phyloP scores from a whole-genome alignment of 805 yeast genomes.

The Myxozyma mucilagina region DNA sequence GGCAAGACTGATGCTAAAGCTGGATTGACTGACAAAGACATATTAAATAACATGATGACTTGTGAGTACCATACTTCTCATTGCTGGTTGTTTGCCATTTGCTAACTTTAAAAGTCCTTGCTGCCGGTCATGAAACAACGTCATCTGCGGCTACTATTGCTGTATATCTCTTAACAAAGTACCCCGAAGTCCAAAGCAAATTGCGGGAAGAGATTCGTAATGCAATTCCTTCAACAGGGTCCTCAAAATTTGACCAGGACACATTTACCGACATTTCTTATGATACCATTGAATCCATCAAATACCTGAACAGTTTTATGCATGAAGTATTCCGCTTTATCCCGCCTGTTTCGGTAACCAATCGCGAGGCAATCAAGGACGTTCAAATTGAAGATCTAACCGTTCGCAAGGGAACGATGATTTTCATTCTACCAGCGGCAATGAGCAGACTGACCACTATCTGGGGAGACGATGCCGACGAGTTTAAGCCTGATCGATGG shows the following conservation, averaged over 20 bases:
- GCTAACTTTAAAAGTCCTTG: constrained; percentile 13
- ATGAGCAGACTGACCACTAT: neutral
- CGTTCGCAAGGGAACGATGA: no score
- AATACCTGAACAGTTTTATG: constrained; percentile 20
- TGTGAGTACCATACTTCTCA: constrained; percentile 6
- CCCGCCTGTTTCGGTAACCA: constrained; percentile 21
- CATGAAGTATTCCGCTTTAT: constrained; percentile 20
- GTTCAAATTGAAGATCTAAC: constrained; percentile 6
- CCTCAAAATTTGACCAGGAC: neutral
- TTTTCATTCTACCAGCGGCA: constrained; percentile 6
- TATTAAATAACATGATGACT: constrained; percentile 22
- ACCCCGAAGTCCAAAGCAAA: constrained; percentile 17
- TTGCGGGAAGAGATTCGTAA: constrained; percentile 20
- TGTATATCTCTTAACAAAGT: constrained; percentile 10
- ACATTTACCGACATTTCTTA: constrained; percentile 4
- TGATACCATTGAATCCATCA: constrained; percentile 15
- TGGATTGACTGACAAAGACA: constrained; percentile 15
- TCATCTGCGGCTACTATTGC: constrained; percentile 19
- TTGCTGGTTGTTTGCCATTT: neutral
- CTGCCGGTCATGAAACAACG: constrained; percentile 31
- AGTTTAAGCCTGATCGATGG: constrained; percentile 26
- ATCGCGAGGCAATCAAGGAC: constrained; percentile 14
- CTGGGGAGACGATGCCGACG: constrained; percentile 18
- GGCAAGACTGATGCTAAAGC: constrained; percentile 2
- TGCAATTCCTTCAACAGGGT: constrained; percentile 4